Percentiles rank a stretch among this genome's conserved stretches.
phyloP scores from a whole-genome alignment of 192 early-diverging fungal species.

The Allomyces arbusculus region DNA sequence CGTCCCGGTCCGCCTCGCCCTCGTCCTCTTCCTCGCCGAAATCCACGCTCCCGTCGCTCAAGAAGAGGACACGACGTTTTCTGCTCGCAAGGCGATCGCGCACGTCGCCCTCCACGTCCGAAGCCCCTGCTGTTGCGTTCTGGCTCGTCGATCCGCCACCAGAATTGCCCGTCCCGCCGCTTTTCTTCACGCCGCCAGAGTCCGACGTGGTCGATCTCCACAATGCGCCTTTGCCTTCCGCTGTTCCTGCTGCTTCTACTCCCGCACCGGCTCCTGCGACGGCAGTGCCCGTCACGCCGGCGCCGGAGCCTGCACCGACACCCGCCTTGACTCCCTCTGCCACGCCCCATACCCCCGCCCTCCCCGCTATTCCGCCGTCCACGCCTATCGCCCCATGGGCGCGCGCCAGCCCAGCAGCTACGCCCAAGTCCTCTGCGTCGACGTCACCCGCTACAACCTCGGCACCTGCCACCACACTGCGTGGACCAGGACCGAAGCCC shows the following conservation, averaged over 20 bases:
- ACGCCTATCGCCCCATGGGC: neutral
- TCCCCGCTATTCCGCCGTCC: neutral
- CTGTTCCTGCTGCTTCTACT: neutral
- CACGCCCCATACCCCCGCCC: neutral
- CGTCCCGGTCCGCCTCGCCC: no score
- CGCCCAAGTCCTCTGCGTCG: neutral
- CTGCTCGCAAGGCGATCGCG: no score
- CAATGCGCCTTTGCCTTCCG: neutral
- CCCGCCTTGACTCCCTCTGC: neutral
- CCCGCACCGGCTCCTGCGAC: neutral
- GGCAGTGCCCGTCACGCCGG: neutral
- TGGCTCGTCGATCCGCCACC: no score
- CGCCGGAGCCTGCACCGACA: neutral
- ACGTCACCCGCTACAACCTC: neutral
- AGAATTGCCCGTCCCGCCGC: no score
- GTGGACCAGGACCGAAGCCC: no score
- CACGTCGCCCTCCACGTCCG: no score
- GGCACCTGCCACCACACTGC: neutral
- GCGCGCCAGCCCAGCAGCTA: neutral
- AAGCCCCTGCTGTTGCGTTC: no score
- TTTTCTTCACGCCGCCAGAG: no score
- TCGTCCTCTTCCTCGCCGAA: no score
- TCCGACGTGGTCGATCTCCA: no score
- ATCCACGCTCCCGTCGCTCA: no score
- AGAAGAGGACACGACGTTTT: no score